A percentile compares a stretch with the other conserved stretches of the same genome.
These are phyloP conservation scores for Paxillus ammoniavirescens DNA, from an alignment of 768 basidiomycete genomes.

Conservation along the genomic window DNA sequence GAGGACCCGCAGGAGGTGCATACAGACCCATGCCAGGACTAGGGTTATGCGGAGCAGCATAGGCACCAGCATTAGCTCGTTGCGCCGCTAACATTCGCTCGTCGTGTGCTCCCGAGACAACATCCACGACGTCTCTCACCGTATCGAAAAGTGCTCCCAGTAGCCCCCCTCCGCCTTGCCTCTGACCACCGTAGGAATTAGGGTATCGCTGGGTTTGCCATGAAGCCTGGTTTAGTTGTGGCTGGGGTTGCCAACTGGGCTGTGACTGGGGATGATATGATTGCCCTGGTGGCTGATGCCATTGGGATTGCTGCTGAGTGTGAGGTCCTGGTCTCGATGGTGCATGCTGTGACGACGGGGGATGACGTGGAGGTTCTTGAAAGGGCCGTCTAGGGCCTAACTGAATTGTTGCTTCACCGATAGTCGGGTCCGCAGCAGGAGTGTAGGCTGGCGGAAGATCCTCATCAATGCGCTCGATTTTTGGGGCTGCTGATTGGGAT, in stretches of 20 bases:
- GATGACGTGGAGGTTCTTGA: constrained; percentile 37
- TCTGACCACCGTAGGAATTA: neutral
- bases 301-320: neutral
- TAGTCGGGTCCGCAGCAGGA: constrained; percentile 44
- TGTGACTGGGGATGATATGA: constrained; percentile 1
- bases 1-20: constrained; percentile 11
- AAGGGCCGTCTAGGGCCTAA: constrained; percentile 64
- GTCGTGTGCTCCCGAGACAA: constrained; percentile 24
- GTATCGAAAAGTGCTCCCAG: constrained; percentile 26
- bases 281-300: constrained; percentile 1
- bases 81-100: constrained; percentile 14
- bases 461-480: constrained; percentile 36
- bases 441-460: constrained; percentile 74
- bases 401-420: constrained; percentile 64
- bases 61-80: constrained; percentile 17
- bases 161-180: constrained; percentile 20
- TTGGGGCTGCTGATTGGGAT: neutral
- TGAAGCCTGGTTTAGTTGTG: constrained; percentile 11
- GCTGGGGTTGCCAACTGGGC: constrained; percentile 15
- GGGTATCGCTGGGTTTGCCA: constrained; percentile 23
- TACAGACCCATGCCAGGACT: neutral
- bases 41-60: constrained; percentile 16
- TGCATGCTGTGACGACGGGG: constrained; percentile 2
- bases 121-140: constrained; percentile 27
- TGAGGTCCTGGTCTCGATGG: neutral